Conservation (phyloP, 352 stramenopile genomes). For the Lagenidium giganteum region DNA sequence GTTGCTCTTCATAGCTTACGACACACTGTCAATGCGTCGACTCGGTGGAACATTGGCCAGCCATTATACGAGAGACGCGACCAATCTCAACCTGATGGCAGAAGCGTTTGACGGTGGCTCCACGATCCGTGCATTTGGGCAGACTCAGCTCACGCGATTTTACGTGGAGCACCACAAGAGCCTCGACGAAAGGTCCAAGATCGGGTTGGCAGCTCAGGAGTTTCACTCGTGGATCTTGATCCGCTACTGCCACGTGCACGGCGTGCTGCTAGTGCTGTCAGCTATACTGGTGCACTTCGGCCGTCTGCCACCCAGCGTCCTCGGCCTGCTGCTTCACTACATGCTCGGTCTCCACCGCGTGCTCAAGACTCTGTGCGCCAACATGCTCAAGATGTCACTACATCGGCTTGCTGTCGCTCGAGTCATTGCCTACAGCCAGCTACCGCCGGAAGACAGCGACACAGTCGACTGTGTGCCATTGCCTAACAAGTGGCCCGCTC, state of each 20-base stretch:
- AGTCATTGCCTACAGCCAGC: conserved; percentile 30
- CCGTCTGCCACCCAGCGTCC: conserved; percentile 23
- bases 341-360: conserved; percentile 41
- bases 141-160: conserved; percentile 22
- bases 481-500: conserved; percentile 19
- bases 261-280: conserved; percentile 29
- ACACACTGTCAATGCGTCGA: conserved; percentile 26
- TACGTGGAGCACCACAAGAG: conserved; percentile 23
- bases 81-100: conserved; percentile 36
- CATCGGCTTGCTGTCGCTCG: conserved; percentile 33
- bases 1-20: conserved; percentile 28
- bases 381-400: conserved; percentile 21
- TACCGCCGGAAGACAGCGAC: conserved; percentile 21
- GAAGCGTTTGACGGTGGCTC: conserved; percentile 29
- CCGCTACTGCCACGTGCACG: conserved; percentile 26
- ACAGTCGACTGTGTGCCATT: conserved; percentile 15
- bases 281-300: conserved; percentile 26
- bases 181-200: conserved; percentile 27
- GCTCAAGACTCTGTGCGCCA: conserved; percentile 23
- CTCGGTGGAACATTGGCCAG: conserved; percentile 26
- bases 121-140: conserved; percentile 31
- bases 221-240: conserved; percentile 33
- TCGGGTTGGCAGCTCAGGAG: conserved; percentile 14
- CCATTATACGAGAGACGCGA: conserved; percentile 26
- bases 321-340: conserved; percentile 40